Conservation (phyloP, 1,139 yeast species). For the Geotrichum restrictum region DNA sequence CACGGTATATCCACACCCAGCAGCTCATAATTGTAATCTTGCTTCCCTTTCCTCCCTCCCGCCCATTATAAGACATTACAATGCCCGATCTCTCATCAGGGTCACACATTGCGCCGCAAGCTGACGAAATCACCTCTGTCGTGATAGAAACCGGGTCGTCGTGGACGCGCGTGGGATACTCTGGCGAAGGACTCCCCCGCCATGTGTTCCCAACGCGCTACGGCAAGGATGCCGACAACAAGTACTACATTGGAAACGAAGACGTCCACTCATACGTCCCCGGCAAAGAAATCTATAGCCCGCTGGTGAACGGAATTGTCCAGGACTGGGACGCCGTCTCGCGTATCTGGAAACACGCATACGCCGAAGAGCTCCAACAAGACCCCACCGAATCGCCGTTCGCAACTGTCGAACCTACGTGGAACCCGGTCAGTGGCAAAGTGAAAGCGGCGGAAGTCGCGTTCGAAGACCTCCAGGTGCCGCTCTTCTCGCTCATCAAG, state of each 20-base stretch:
- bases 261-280: slow-evolving; percentile 36
- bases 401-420: slow-evolving; percentile 74
- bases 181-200: slow-evolving; percentile 89
- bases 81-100: slow-evolving; percentile 18
- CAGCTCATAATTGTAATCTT: no score
- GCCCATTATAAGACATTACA: neutral
- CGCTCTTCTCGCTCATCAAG: slow-evolving; percentile 80
- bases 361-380: slow-evolving; percentile 45
- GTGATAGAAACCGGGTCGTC: slow-evolving; percentile 90
- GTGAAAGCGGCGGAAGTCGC: slow-evolving; percentile 69
- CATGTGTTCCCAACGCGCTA: slow-evolving; percentile 63
- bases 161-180: slow-evolving; percentile 80
- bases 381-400: slow-evolving; percentile 71
- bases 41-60: no score
- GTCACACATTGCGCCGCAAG: slow-evolving; percentile 22
- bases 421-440: slow-evolving; percentile 74
- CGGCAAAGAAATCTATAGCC: slow-evolving; percentile 40
- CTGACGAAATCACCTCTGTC: slow-evolving; percentile 64
- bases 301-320: slow-evolving; percentile 42
- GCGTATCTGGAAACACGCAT: slow-evolving; percentile 39
- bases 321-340: slow-evolving; percentile 48
- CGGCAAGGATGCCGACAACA: slow-evolving; percentile 31
- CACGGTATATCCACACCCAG: no score
- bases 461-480: slow-evolving; percentile 71
- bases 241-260: slow-evolving; percentile 36